These are phyloP conservation scores for Fusarium abutilonis DNA, from an alignment of 2,329 filamentous ascomycete species.

Conservation along the genomic window DNA sequence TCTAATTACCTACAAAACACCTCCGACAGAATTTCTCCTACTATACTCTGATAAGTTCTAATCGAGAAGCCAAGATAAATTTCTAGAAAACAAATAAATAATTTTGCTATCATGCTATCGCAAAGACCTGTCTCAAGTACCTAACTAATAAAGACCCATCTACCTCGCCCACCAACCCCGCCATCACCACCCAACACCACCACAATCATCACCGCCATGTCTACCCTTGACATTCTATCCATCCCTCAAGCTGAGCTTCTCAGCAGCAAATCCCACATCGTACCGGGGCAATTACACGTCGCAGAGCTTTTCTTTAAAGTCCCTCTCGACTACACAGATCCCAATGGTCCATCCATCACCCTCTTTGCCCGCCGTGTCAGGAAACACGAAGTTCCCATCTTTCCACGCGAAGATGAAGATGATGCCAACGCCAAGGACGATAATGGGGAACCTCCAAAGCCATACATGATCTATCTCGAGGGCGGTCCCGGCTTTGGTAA, in stretches of 20 bases:
- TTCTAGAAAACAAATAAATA: too few species aligned
- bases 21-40: too few species aligned
- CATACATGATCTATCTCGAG: conserved; percentile 78
- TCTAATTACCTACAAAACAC: too few species aligned
- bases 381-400: conserved; percentile 71
- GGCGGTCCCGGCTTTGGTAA: conserved; percentile 88
- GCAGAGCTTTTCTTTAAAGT: conserved; percentile 90
- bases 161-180: conserved; percentile 23
- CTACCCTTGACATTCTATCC: conserved; percentile 30
- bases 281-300: conserved; percentile 74
- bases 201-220: conserved; percentile 21
- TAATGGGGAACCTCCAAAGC: conserved; percentile 53
- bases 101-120: not conserved
- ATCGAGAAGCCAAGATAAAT: too few species aligned
- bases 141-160: not conserved
- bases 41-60: too few species aligned
- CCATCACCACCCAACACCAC: conserved; percentile 22
- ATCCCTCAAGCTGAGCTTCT: conserved; percentile 53
- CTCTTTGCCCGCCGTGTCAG: conserved; percentile 81
- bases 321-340: conserved; percentile 78
- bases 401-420: conserved; percentile 49
- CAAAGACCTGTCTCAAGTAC: not conserved
- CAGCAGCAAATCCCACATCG: conserved; percentile 55
- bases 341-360: conserved; percentile 68
- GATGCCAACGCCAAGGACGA: conserved; percentile 22